phyloP scores from a whole-genome alignment of 2,329 filamentous ascomycete genomes.

The Reticulascus tulasneorum region DNA sequence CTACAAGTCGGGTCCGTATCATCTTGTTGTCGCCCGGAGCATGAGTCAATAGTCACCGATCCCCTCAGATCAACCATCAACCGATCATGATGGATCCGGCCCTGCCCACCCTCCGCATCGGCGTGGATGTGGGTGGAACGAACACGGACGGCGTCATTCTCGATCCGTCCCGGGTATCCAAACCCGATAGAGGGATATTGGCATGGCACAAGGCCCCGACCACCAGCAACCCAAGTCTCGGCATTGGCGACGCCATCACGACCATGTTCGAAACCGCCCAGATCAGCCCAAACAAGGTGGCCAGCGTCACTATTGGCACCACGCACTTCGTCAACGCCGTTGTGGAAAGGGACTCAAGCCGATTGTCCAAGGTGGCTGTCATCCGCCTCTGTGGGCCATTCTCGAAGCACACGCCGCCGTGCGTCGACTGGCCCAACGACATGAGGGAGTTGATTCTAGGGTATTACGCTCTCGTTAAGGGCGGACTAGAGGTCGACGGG shows the following conservation, averaged over 20 bases:
- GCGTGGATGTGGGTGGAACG: slow-evolving; percentile 45
- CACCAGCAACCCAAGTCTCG: slow-evolving; percentile 40
- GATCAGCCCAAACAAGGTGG: slow-evolving; percentile 31
- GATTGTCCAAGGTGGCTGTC: slow-evolving; percentile 47
- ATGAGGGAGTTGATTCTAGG: slow-evolving; percentile 43
- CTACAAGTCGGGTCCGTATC: too few species aligned
- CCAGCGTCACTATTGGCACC: slow-evolving; percentile 48
- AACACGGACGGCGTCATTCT: slow-evolving; percentile 52
- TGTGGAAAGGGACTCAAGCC: slow-evolving; percentile 44
- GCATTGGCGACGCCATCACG: slow-evolving; percentile 40
- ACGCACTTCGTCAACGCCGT: slow-evolving; percentile 58
- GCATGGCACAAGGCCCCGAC: slow-evolving; percentile 48
- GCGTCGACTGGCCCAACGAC: slow-evolving; percentile 48
- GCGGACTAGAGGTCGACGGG: slow-evolving; percentile 50
- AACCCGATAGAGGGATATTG: slow-evolving; percentile 36
- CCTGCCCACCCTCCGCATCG: slow-evolving; percentile 25
- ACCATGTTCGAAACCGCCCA: slow-evolving; percentile 33
- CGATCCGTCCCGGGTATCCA: slow-evolving; percentile 32
- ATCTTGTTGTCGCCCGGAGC: too few species aligned
- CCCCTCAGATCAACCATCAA: too few species aligned
- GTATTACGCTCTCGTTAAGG: slow-evolving; percentile 40
- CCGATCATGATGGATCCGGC: neutral
- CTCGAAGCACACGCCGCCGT: slow-evolving; percentile 44
- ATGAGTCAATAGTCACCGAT: too few species aligned
- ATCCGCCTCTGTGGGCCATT: slow-evolving; percentile 51